A percentile compares a stretch with the other conserved stretches of the same genome.
These are phyloP conservation scores for Triticum urartu DNA, from an alignment of 176 grass and related monocot genomes.

Conservation along the genomic window DNA sequence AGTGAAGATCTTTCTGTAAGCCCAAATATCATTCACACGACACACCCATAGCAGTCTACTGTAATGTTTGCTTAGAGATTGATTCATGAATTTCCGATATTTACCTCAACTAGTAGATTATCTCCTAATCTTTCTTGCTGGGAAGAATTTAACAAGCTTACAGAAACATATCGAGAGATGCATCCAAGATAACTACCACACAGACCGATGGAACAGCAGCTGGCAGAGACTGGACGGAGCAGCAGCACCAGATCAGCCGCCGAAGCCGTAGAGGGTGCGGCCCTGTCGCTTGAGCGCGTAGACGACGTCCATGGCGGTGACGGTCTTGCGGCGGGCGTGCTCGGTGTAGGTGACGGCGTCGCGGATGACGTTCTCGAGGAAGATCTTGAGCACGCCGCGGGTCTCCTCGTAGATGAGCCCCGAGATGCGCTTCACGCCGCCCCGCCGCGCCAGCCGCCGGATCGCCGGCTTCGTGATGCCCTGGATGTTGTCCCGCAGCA, in stretches of 20 bases:
- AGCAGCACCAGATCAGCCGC: conserved; percentile 9
- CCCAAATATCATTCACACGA: too few species aligned
- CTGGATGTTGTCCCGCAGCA: conserved; percentile 68
- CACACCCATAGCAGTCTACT: too few species aligned
- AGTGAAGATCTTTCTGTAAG: too few species aligned
- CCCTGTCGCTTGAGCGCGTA: conserved; percentile 75
- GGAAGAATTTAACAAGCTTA: too few species aligned
- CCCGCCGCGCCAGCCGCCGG: conserved; percentile 44
- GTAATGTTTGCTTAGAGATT: too few species aligned
- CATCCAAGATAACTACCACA: too few species aligned
- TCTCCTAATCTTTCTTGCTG: too few species aligned
- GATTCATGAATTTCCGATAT: too few species aligned
- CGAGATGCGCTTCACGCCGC: conserved; percentile 68
- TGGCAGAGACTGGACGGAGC: too few species aligned
- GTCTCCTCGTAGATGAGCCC: conserved; percentile 74
- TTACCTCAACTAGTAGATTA: too few species aligned
- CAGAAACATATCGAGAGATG: too few species aligned
- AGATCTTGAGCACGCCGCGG: conserved; percentile 76
- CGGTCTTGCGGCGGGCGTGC: conserved; percentile 77
- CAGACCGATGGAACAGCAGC: too few species aligned
- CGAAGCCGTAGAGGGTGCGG: conserved; percentile 69
- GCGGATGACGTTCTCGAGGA: conserved; percentile 76
- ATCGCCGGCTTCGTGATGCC: conserved; percentile 74
- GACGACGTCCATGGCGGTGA: conserved; percentile 80
- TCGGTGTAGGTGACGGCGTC: conserved; percentile 74